Evolutionary conservation across 2,329 filamentous ascomycete genomes (phyloP).

Genomic region (Exserohilum turcica): DNA sequence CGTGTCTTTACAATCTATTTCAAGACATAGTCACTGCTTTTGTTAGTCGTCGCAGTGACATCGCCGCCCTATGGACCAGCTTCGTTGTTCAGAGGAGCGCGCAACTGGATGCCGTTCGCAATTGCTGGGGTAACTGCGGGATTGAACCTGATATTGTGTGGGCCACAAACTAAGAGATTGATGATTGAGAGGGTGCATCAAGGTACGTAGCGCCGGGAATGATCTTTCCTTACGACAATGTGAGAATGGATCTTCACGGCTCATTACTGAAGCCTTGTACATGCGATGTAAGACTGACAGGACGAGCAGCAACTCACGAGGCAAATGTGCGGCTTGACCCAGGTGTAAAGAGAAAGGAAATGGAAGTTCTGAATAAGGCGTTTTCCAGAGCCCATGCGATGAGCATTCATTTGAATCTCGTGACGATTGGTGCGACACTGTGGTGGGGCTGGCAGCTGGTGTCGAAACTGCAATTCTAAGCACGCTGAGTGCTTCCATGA

Average conservation of each 20-base stretch:
- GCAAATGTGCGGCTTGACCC: constrained; percentile 3
- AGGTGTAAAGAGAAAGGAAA: constrained; percentile 16
- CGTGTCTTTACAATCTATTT: constrained; percentile 51
- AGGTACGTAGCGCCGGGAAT: constrained; percentile 18
- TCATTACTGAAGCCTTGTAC: not conserved
- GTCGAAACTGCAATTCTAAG: not conserved
- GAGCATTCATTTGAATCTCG: constrained; percentile 52
- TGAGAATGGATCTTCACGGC: not conserved
- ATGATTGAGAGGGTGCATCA: constrained; percentile 46
- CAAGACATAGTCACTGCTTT: constrained; percentile 43
- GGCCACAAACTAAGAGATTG: constrained; percentile 39
- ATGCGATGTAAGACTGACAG: not conserved
- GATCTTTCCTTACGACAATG: not conserved
- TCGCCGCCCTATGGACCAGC: constrained; percentile 41
- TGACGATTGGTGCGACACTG: constrained; percentile 42
- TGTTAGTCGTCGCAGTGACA: constrained; percentile 43
- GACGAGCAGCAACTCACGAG: constrained; percentile 24
- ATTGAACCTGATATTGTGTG: constrained; percentile 47
- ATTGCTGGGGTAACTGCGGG: constrained; percentile 39
- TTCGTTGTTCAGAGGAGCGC: constrained; percentile 30
- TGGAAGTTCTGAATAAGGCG: constrained; percentile 34
- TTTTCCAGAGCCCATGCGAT: constrained; percentile 50
- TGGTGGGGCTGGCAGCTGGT: constrained; percentile 26
- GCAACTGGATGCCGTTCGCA: constrained; percentile 33
- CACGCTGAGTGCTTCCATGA: not conserved